A percentile compares a stretch with the other conserved stretches of the same genome.
These are phyloP conservation scores for Hericium alpestre DNA, from an alignment of 768 basidiomycete species.

Conservation along the genomic window DNA sequence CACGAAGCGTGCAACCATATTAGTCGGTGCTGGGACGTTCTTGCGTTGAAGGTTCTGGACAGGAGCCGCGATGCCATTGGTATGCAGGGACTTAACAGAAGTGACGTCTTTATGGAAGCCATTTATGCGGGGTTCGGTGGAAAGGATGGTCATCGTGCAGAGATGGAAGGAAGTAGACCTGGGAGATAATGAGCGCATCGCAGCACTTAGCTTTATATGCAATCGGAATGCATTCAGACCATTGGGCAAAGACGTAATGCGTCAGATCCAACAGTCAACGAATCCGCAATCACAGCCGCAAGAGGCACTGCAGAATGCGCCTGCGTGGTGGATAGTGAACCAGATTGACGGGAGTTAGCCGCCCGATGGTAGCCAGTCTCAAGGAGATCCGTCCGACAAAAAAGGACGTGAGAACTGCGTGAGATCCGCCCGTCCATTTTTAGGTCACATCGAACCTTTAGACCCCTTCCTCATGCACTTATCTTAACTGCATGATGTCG, in stretches of 20 bases:
- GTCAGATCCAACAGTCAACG: background rate
- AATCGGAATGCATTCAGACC: background rate
- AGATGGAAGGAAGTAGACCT: background rate
- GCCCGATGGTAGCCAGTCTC: background rate
- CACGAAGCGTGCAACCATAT: slow-evolving; percentile 47
- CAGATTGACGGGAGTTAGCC: background rate
- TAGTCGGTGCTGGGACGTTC: slow-evolving; percentile 4
- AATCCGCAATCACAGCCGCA: background rate
- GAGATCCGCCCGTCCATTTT: background rate
- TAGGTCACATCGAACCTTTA: background rate
- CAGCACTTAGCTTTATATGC: background rate
- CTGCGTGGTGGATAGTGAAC: background rate
- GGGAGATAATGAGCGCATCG: background rate
- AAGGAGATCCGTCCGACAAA: background rate
- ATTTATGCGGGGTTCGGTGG: slow-evolving; percentile 6
- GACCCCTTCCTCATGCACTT: too few relatives aligned
- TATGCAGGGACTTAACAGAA: background rate
- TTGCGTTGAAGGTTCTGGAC: background rate
- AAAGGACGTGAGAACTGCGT: background rate
- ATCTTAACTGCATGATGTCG: too few relatives aligned
- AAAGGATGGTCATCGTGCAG: slow-evolving; percentile 10
- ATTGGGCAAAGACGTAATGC: background rate
- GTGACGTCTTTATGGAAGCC: slow-evolving; percentile 1
- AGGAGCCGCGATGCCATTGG: background rate
- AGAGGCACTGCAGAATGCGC: background rate